Evolutionary conservation across 768 basidiomycete species (phyloP).

Genomic region (Trametes villosa): DNA sequence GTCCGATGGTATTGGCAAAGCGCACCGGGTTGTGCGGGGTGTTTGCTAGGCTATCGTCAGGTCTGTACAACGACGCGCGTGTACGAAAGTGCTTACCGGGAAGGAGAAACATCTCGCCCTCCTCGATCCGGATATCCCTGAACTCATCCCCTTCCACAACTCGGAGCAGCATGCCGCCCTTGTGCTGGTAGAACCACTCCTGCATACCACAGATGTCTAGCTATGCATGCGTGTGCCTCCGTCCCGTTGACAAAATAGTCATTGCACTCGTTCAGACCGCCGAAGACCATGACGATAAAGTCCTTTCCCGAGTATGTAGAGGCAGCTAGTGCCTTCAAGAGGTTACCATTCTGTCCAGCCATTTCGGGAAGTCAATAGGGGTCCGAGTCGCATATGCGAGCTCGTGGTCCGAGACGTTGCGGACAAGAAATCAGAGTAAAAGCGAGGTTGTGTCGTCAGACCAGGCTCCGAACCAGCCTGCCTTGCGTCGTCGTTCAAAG

Average conservation of each 20-base stretch:
- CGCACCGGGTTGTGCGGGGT: slow-evolving; percentile 96
- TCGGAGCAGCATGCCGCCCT: slow-evolving; percentile 89
- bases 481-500: no score
- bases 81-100: no score
- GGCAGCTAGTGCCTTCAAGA: slow-evolving; percentile 90
- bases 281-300: slow-evolving; percentile 94
- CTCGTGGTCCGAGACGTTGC: background rate
- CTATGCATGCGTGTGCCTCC: slow-evolving; percentile 52
- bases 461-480: no score
- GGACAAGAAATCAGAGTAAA: no score
- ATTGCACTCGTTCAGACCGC: slow-evolving; percentile 92
- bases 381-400: slow-evolving; percentile 66
- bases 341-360: slow-evolving; percentile 82
- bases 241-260: slow-evolving; percentile 97
- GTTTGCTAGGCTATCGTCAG: slow-evolving; percentile 65
- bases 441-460: background rate
- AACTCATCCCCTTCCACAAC: slow-evolving; percentile 82
- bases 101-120: slow-evolving; percentile 96
- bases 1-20: slow-evolving; percentile 86
- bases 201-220: slow-evolving; percentile 33
- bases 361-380: slow-evolving; percentile 86
- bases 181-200: slow-evolving; percentile 99
- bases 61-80: no score
- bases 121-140: slow-evolving; percentile 85
- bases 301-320: slow-evolving; percentile 81